phyloP scores from a whole-genome alignment of 2,329 filamentous ascomycete genomes.

The Zymoseptoria pseudotritici region DNA sequence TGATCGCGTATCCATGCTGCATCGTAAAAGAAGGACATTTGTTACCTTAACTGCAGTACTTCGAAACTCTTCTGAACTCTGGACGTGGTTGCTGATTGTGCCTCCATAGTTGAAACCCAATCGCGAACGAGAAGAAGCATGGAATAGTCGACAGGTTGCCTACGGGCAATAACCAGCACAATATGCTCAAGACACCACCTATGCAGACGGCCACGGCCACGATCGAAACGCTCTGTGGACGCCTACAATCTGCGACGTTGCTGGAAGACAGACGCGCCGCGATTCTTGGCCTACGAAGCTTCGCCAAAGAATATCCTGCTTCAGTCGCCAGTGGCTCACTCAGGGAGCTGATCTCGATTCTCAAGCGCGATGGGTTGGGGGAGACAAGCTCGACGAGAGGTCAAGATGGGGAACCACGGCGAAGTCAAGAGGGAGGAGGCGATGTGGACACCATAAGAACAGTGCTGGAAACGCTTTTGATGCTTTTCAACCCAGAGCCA shows the following conservation, averaged over 20 bases:
- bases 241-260: constrained; percentile 80
- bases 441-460: constrained; percentile 96
- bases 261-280: constrained; percentile 91
- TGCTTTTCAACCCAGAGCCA: constrained; percentile 72
- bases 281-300: constrained; percentile 86
- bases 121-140: not conserved
- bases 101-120: not conserved
- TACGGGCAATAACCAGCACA: constrained; percentile 16
- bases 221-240: constrained; percentile 80
- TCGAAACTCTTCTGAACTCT: not conserved
- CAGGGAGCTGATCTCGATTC: constrained; percentile 73
- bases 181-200: constrained; percentile 63
- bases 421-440: constrained; percentile 26
- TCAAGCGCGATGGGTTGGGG: constrained; percentile 62
- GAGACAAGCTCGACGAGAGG: constrained; percentile 17
- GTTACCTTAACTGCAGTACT: too few relatives aligned
- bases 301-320: constrained; percentile 92
- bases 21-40: too few relatives aligned
- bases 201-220: constrained; percentile 95
- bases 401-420: constrained; percentile 46
- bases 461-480: constrained; percentile 86
- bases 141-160: constrained; percentile 4
- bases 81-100: not conserved
- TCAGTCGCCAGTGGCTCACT: constrained; percentile 92
- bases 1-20: not conserved